Evolutionary conservation across 441 rosid species (phyloP), one percentile per base, ranked within the genome.

Genomic region (Corymbia citriodora): DNA sequence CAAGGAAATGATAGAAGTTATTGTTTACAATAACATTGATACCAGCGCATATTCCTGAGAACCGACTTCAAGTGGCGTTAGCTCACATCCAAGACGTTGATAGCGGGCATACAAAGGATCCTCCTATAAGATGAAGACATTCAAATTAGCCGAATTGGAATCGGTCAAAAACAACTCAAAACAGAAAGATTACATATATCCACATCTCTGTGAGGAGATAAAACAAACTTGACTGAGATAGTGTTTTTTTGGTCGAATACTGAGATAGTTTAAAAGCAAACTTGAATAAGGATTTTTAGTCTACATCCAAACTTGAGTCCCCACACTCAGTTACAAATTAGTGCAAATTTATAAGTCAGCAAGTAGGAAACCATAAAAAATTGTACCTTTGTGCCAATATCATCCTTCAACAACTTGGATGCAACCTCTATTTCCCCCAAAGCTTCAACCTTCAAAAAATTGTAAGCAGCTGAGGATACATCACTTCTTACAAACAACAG

Each of bases 371-470:
- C 55, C 89, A 50, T 85, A 31, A 88, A 65, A 90, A 90, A 40
- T 11, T 21, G 17, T 94, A 96, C 99, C 99, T 94, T 94, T 91
- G 92, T 88, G 65, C 92, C 90, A 25, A 88, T 87, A 89, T 95
- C 95, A 89, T 93, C 94, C 88, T 92, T 93, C 93, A 98, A 93
- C 93, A 98, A 93, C 94, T 95, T 97, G 15, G 97, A 94, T 29
- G 99, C 99, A 88, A 97, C 93, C 93, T 96, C 97, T 88, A 98
- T 97, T 93, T 98, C 98, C 74, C 96, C 98, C 65, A 96, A 94
- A 36, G 98, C 98, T 94, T 97, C 99, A 92, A 98, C 98, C 99
- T 97, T 92, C 91, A 92, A 93, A 83, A 48, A 92, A 45, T 92
- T 33, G 87, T 25, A 91, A 91, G 90, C 65, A 94, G 89, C 88